These are phyloP conservation scores for Mycena metata DNA, from an alignment of 768 basidiomycete species.

Conservation along the genomic window DNA sequence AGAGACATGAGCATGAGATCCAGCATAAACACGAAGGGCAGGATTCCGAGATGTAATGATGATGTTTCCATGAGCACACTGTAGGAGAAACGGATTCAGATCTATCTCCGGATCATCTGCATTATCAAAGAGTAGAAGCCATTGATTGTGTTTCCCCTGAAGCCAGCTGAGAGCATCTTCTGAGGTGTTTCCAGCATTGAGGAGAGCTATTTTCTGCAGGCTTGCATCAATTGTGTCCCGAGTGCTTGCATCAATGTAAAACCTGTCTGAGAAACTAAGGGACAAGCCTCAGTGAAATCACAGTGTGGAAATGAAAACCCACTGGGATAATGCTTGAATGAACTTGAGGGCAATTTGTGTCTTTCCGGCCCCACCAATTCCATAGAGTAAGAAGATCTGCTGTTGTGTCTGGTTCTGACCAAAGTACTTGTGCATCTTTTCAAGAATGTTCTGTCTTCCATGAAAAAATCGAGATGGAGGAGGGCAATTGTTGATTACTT, in stretches of 20 bases:
- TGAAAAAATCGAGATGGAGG: slow-evolving; percentile 10
- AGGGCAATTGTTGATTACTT: slow-evolving; percentile 8
- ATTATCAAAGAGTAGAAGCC: too few species aligned
- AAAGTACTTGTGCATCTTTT: slow-evolving; percentile 10
- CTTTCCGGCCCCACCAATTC: slow-evolving; percentile 24
- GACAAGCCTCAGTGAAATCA: not conserved
- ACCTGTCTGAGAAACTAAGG: not conserved
- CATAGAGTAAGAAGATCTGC: slow-evolving; percentile 17
- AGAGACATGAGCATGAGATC: not conserved
- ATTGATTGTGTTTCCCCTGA: not conserved
- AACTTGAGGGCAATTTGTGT: slow-evolving; percentile 27
- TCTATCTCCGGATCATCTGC: slow-evolving; percentile 9
- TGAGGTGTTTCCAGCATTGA: slow-evolving; percentile 1
- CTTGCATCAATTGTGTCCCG: not conserved
- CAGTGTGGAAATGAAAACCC: not conserved
- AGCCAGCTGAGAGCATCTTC: slow-evolving; percentile 11
- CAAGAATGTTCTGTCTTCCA: slow-evolving; percentile 11
- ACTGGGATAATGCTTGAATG: slow-evolving; percentile 4
- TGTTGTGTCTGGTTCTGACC: not conserved
- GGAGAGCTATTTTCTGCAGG: not conserved
- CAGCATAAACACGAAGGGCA: slow-evolving; percentile 5
- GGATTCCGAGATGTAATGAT: slow-evolving; percentile 15
- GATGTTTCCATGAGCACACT: slow-evolving; percentile 12
- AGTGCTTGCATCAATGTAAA: slow-evolving; percentile 10
- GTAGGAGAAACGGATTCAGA: slow-evolving; percentile 2